Evolutionary conservation across 176 grass and related monocot species (phyloP).

Genomic region (Alloteropsis semialata): DNA sequence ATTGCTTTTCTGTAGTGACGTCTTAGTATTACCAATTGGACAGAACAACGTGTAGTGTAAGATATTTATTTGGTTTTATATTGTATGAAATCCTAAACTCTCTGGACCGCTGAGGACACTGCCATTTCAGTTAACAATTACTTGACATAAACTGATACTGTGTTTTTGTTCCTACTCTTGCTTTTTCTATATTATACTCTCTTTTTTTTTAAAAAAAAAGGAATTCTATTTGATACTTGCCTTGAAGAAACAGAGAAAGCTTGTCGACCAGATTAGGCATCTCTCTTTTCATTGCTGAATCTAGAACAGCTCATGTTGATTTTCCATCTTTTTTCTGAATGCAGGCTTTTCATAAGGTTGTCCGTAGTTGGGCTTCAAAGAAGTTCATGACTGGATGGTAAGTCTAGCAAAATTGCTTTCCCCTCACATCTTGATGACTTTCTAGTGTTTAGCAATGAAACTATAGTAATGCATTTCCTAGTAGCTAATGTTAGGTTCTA

Average conservation of each 20-base stretch:
- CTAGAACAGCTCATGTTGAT: conserved; percentile 9
- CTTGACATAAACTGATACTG: not conserved
- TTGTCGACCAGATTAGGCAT: not conserved
- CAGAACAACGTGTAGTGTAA: not conserved
- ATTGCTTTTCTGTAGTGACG: not conserved
- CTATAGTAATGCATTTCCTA: not conserved
- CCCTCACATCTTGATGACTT: not conserved
- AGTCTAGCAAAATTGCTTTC: conserved; percentile 4
- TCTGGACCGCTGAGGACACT: not conserved
- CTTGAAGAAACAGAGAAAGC: not conserved
- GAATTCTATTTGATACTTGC: conserved; percentile 25
- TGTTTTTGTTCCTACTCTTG: not conserved
- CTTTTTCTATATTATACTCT: too few species aligned
- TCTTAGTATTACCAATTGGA: not conserved
- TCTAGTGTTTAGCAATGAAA: not conserved
- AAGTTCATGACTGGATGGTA: conserved; percentile 98
- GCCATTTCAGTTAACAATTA: not conserved
- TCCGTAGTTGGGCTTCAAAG: conserved; percentile 90
- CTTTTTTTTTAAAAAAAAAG: too few species aligned
- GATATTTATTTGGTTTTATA: not conserved
- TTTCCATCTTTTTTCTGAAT: not conserved
- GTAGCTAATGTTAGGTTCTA: not conserved
- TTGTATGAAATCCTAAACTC: not conserved
- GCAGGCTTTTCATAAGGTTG: conserved; percentile 91
- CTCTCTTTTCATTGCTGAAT: not conserved